Base-by-base conservation (phyloP, 352 stramenopile species). In the Phytophthora multivora region DNA sequence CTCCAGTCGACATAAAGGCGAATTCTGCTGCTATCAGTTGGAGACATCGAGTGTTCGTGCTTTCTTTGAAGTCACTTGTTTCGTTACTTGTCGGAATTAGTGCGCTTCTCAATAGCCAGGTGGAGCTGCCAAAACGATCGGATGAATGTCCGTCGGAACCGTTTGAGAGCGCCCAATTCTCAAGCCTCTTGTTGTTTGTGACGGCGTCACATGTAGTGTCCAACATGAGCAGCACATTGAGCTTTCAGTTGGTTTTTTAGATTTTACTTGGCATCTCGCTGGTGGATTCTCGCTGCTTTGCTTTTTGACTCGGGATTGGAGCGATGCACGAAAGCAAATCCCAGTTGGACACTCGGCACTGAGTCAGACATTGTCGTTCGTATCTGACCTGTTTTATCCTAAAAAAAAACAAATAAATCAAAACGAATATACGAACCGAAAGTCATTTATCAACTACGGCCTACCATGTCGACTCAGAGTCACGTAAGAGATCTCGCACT, bases 401-500 rank as follows among this genome's bases (percentile, higher is more conserved):
- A n/a, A n/a, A n/a, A n/a, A n/a, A n/a, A n/a, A n/a, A n/a, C n/a
- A n/a, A n/a, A n/a, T n/a, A n/a, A n/a, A n/a, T n/a, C n/a, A n/a
- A n/a, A n/a, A n/a, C n/a, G n/a, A n/a, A n/a, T n/a, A n/a, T n/a
- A n/a, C n/a, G n/a, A n/a, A n/a, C n/a, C n/a, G n/a, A n/a, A n/a
- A n/a, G n/a, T n/a, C n/a, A n/a, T n/a, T n/a, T n/a, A n/a, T n/a
- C n/a, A n/a, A n/a, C n/a, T n/a, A n/a, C n/a, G n/a, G n/a, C n/a
- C n/a, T n/a, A n/a, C n/a, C n/a, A n/a, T 23, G 21, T 39, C 15
- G 50, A 69, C 50, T 68, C 52, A 2, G 25, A 33, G 12, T 48
- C 35, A 3, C 57, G 47, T 35, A 74, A 51, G 6, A 74, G 25
- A 48, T 74, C 60, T 63, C 59, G 36, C 11, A 69, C 48, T 31